Percentiles rank a stretch among this genome's conserved stretches.
phyloP scores from a whole-genome alignment of 2,329 filamentous ascomycete genomes.

The Clathrospora elynae region DNA sequence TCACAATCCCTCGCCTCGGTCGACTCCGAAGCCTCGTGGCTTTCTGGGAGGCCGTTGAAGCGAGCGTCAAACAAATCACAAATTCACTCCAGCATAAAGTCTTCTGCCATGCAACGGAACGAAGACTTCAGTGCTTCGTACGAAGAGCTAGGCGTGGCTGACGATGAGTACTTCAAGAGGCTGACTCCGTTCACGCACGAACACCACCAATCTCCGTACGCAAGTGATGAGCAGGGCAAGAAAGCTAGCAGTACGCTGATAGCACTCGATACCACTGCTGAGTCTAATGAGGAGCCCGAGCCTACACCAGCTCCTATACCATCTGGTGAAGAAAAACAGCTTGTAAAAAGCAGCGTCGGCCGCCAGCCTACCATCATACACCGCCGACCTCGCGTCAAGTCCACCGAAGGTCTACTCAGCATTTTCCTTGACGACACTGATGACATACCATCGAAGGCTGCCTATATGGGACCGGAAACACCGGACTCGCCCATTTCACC shows the following conservation, averaged over 20 bases:
- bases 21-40: slow-evolving; percentile 94
- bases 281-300: slow-evolving; percentile 50
- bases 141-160: slow-evolving; percentile 68
- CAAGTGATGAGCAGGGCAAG: slow-evolving; percentile 31
- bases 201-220: slow-evolving; percentile 37
- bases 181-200: slow-evolving; percentile 57
- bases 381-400: slow-evolving; percentile 62
- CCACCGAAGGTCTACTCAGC: slow-evolving; percentile 64
- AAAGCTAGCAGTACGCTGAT: slow-evolving; percentile 56
- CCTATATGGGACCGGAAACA: slow-evolving; percentile 35
- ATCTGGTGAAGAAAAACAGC: slow-evolving; percentile 46
- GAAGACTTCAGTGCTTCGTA: slow-evolving; percentile 64
- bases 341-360: slow-evolving; percentile 58
- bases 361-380: slow-evolving; percentile 70
- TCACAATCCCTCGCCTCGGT: slow-evolving; percentile 91
- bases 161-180: slow-evolving; percentile 75
- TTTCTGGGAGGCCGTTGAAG: slow-evolving; percentile 72
- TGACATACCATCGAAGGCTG: slow-evolving; percentile 40
- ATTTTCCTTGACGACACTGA: slow-evolving; percentile 51
- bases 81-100: slow-evolving; percentile 55
- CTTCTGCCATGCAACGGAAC: slow-evolving; percentile 49
- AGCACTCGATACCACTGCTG: slow-evolving; percentile 41
- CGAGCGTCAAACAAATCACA: slow-evolving; percentile 53
- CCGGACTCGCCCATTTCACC: slow-evolving; percentile 40
- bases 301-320: slow-evolving; percentile 26